Evolutionary conservation across 371 early-diverging fungal genomes (phyloP).

Genomic region (Apophysomyces trapeziformis): DNA sequence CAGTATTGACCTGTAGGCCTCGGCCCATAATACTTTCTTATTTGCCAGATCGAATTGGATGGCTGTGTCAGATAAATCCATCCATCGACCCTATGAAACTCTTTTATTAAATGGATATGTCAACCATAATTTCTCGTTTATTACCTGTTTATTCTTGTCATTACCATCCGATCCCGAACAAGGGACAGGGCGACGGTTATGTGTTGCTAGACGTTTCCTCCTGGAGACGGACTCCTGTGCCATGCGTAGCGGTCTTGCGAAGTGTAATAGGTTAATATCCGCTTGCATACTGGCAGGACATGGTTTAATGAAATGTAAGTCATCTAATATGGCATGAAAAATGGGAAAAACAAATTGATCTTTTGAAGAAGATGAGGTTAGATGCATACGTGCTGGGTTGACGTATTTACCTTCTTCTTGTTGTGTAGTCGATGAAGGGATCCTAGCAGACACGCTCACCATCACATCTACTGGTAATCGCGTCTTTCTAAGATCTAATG

Average conservation of each 20-base stretch:
- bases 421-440: background rate
- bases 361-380: background rate
- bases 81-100: background rate
- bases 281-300: background rate
- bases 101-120: background rate
- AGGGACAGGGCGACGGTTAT: background rate
- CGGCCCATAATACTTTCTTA: background rate
- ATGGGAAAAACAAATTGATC: background rate
- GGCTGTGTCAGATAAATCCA: background rate
- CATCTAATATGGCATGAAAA: background rate
- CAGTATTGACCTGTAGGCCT: background rate
- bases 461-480: conserved; percentile 4
- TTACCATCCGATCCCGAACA: background rate
- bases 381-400: background rate
- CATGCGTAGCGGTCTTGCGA: background rate
- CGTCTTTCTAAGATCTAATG: background rate
- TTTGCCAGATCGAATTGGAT: background rate
- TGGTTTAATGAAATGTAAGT: background rate
- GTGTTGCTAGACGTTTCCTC: background rate
- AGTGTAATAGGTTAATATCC: background rate
- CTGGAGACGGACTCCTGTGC: background rate
- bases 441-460: background rate
- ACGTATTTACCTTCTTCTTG: background rate
- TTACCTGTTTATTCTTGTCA: background rate
- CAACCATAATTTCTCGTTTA: background rate